Percentiles rank a stretch among this genome's conserved stretches.
phyloP scores from a whole-genome alignment of 2,329 filamentous ascomycete species.

The Davidsoniella virescens region DNA sequence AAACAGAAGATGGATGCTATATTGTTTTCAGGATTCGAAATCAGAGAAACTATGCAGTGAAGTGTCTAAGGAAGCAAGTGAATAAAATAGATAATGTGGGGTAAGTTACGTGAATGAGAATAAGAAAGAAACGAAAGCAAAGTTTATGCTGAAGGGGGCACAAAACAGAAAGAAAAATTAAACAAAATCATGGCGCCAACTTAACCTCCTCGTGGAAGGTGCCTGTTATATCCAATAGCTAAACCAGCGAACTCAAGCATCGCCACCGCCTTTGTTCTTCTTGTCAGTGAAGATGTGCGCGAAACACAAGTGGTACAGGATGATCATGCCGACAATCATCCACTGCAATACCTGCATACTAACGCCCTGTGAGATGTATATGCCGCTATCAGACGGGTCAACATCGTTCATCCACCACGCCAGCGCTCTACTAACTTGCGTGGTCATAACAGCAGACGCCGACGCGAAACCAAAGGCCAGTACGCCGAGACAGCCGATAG shows the following conservation, averaged over 20 bases:
- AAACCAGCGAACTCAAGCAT: neutral
- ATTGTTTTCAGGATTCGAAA: too few relatives aligned
- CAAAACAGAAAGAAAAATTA: neutral
- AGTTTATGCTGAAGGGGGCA: neutral
- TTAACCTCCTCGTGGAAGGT: too few relatives aligned
- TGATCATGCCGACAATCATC: constrained; percentile 11
- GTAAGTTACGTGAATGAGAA: neutral
- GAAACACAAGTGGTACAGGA: constrained; percentile 12
- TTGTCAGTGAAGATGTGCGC: constrained; percentile 10
- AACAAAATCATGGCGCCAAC: neutral
- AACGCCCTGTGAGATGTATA: constrained; percentile 4
- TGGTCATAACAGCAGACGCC: constrained; percentile 11
- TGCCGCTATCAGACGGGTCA: neutral
- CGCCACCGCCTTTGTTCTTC: constrained; percentile 4
- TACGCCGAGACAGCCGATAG: constrained; percentile 7
- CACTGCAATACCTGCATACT: constrained; percentile 11
- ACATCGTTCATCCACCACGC: constrained; percentile 12
- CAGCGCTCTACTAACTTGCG: constrained; percentile 10
- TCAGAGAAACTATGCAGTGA: too few relatives aligned
- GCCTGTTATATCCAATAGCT: neutral
- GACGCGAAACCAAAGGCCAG: constrained; percentile 11
- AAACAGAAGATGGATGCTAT: neutral
- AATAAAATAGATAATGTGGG: neutral
- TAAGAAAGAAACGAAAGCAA: neutral
- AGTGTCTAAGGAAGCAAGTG: neutral